phyloP scores from a whole-genome alignment of 2,329 filamentous ascomycete genomes.

The Fusarium sp. region DNA sequence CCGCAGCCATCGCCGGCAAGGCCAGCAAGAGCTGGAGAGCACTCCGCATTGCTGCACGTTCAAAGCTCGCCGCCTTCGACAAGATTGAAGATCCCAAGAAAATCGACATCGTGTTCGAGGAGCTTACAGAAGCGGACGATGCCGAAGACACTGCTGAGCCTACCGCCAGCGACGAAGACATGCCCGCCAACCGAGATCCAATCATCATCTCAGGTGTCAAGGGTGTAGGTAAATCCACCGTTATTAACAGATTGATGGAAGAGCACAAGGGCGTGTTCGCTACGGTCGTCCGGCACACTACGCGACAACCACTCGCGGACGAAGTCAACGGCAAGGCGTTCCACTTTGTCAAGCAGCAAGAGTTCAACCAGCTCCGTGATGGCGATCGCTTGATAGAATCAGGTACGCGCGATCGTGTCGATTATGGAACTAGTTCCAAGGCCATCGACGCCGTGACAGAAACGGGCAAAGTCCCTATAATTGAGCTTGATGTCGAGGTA shows the following conservation, averaged over 20 bases:
- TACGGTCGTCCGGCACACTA: slow-evolving; percentile 65
- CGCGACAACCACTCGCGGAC: slow-evolving; percentile 59
- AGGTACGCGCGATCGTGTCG: slow-evolving; percentile 58
- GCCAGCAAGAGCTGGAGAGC: slow-evolving; percentile 92
- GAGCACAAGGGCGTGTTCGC: slow-evolving; percentile 74
- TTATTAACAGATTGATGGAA: slow-evolving; percentile 71
- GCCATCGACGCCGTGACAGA: slow-evolving; percentile 63
- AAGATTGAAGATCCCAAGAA: slow-evolving; percentile 87
- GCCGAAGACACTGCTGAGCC: slow-evolving; percentile 51
- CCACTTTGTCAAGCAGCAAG: slow-evolving; percentile 65
- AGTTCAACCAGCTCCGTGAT: slow-evolving; percentile 68
- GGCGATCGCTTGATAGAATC: slow-evolving; percentile 70
- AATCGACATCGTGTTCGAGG: slow-evolving; percentile 67
- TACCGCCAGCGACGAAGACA: slow-evolving; percentile 48
- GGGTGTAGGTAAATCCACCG: slow-evolving; percentile 70
- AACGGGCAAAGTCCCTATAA: slow-evolving; percentile 68
- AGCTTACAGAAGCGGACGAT: slow-evolving; percentile 55
- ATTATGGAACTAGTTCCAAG: slow-evolving; percentile 68
- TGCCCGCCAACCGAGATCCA: slow-evolving; percentile 62
- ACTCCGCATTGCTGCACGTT: slow-evolving; percentile 80
- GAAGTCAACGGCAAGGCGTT: slow-evolving; percentile 65
- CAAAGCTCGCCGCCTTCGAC: slow-evolving; percentile 82
- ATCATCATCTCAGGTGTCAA: slow-evolving; percentile 76
- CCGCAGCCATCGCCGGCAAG: slow-evolving; percentile 73
- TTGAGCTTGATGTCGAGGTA: slow-evolving; percentile 66